A percentile compares a stretch with the other conserved stretches of the same genome.
Evolutionary conservation across 192 early-diverging fungal genomes (phyloP).

Genomic region (Backusella mclennaniae): DNA sequence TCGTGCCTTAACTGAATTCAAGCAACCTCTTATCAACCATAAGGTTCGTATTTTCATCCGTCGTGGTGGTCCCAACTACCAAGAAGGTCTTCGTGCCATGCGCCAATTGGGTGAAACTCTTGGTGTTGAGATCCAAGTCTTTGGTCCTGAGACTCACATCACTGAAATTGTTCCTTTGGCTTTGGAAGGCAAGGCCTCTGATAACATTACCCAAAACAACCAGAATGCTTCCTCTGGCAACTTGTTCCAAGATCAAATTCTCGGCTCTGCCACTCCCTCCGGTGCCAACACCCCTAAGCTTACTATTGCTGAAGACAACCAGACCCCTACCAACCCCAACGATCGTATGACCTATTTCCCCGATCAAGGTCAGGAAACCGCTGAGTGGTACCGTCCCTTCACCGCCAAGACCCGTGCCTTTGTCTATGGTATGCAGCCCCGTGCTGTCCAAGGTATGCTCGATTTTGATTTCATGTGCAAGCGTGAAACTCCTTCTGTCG

Average conservation of each 20-base stretch:
- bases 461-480: slow-evolving; percentile 99
- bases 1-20: slow-evolving; percentile 90
- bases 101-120: slow-evolving; percentile 90
- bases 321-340: slow-evolving; percentile 42
- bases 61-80: slow-evolving; percentile 98
- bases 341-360: slow-evolving; percentile 54
- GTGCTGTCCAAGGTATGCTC: slow-evolving; percentile 98
- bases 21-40: slow-evolving; percentile 81
- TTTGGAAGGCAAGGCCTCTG: slow-evolving; percentile 64
- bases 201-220: slow-evolving; percentile 36
- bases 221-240: slow-evolving; percentile 54
- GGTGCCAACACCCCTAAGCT: slow-evolving; percentile 32
- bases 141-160: slow-evolving; percentile 96
- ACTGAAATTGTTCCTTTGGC: slow-evolving; percentile 98
- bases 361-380: slow-evolving; percentile 31
- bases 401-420: slow-evolving; percentile 83
- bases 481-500: slow-evolving; percentile 86
- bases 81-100: slow-evolving; percentile 97
- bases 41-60: slow-evolving; percentile 95
- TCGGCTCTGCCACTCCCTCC: slow-evolving; percentile 37
- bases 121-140: slow-evolving; percentile 93
- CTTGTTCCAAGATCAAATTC: slow-evolving; percentile 56
- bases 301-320: slow-evolving; percentile 47
- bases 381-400: slow-evolving; percentile 75
- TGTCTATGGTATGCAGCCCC: slow-evolving; percentile 99